A percentile compares a stretch with the other conserved stretches of the same genome.
phyloP scores from a whole-genome alignment of 805 yeast genomes.

The Starmerella vaccinii region DNA sequence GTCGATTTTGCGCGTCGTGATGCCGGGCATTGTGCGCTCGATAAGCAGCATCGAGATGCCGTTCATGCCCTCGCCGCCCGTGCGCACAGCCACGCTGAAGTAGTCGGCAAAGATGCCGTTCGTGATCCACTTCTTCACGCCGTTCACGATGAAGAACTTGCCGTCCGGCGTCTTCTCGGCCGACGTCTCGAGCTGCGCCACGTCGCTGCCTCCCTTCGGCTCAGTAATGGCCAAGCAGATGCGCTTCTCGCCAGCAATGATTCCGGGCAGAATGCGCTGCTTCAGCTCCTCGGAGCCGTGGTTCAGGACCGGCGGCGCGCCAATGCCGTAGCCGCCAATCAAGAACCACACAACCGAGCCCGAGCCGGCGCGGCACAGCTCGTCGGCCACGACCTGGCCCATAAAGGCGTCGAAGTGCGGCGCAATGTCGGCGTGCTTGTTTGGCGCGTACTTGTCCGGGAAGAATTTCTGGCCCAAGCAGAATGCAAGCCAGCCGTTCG shows the following conservation, averaged over 20 bases:
- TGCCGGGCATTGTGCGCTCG: constrained; percentile 35
- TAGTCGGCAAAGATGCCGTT: constrained; percentile 38
- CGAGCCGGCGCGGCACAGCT: constrained; percentile 35
- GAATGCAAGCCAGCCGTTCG: constrained; percentile 33
- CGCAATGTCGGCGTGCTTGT: constrained; percentile 26
- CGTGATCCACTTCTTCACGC: constrained; percentile 39
- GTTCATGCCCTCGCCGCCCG: constrained; percentile 35
- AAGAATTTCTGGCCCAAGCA: constrained; percentile 29
- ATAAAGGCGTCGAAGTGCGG: constrained; percentile 35
- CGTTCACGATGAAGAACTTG: constrained; percentile 36
- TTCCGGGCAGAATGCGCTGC: constrained; percentile 32
- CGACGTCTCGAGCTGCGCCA: constrained; percentile 35
- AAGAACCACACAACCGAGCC: constrained; percentile 37
- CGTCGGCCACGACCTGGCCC: constrained; percentile 33
- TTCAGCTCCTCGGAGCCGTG: constrained; percentile 28
- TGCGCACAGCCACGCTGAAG: constrained; percentile 38
- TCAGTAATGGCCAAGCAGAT: constrained; percentile 37
- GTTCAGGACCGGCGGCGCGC: constrained; percentile 35
- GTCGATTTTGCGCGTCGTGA: constrained; percentile 32
- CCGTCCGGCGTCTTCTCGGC: constrained; percentile 37
- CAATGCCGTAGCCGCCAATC: constrained; percentile 36
- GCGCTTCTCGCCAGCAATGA: constrained; percentile 34
- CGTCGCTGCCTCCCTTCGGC: constrained; percentile 39
- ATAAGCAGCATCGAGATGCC: constrained; percentile 36
- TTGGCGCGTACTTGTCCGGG: constrained; percentile 31